Evolutionary conservation across 169 alveolate genomes (phyloP), one percentile per base, ranked within the genome.

Genomic region (Eimeria acervulina): DNA sequence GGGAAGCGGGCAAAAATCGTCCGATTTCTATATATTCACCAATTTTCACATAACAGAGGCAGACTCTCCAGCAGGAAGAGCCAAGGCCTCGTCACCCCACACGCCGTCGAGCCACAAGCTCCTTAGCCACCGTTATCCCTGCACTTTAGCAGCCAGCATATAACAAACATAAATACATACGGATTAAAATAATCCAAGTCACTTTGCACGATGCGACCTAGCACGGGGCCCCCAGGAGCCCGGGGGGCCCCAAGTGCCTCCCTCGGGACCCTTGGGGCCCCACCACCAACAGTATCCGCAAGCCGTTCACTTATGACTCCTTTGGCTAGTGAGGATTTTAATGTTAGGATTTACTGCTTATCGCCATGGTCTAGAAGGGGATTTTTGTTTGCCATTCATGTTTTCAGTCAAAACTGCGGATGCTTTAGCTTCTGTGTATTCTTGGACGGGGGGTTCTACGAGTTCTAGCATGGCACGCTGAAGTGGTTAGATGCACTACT

Each of bases 241-340:
- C 12, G 36, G 87, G 87, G 87, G 87, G 87, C 63, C 87, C 87
- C 87, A 19, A 10, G 87, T 38, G 87, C 63, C 63, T 44, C n/a
- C 87, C 42, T 23, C 61, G 63, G 63, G 87, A 63, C 61, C 61
- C 38, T 23, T 12, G 33, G 61, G 87, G 63, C 63, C 61, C 61
- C 61, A 63, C 87, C 21, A 40, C 87, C 38, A 76, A 17, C 38
- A 23, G 87, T 8, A 40, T 17, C 40, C 23, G 63, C 87, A 51
- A 70, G 17, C 81, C 13, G 81, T 70, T 26, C 31, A 36, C 2
- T 2, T 66, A 19, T 28, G 42, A 10, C 42, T 28, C 40, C n/a
- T 31, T 70, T 17, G 47, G 15, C 12, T 15, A 70, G 28, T 13
- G 47, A 70, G 5, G 81, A 0, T 13, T 7, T 33, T 36, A 12